phyloP scores from a whole-genome alignment of 192 early-diverging fungal species.

The Coemansia sp. region DNA sequence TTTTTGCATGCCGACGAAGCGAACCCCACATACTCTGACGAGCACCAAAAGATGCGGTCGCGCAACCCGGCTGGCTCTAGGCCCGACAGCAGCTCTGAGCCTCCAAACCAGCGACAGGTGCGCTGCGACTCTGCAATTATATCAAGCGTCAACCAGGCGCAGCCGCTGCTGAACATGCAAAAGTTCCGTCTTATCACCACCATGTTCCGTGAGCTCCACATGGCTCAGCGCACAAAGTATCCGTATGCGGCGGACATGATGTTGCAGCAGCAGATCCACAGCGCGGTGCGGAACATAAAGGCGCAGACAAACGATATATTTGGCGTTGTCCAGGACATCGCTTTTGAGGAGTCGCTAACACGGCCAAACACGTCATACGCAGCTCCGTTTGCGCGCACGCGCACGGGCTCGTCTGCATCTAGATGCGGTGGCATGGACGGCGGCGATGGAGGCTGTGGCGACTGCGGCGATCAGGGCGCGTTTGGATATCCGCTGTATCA shows the following conservation, averaged over 20 bases:
- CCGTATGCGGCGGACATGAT: slow-evolving; percentile 49
- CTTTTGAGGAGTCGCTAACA: slow-evolving; percentile 19
- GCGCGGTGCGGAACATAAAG: slow-evolving; percentile 51
- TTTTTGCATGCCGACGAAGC: slow-evolving; percentile 57
- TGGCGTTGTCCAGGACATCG: slow-evolving; percentile 41
- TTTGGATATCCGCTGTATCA: slow-evolving; percentile 54
- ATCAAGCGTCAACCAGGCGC: slow-evolving; percentile 46
- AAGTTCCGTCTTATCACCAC: slow-evolving; percentile 56
- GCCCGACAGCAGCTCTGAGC: neutral
- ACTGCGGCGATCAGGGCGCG: slow-evolving; percentile 10
- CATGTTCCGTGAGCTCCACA: slow-evolving; percentile 55
- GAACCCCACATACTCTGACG: slow-evolving; percentile 55
- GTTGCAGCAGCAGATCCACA: slow-evolving; percentile 57
- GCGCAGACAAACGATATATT: slow-evolving; percentile 53
- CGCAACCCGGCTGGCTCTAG: slow-evolving; percentile 35
- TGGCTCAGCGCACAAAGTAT: slow-evolving; percentile 55
- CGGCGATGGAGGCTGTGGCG: slow-evolving; percentile 2
- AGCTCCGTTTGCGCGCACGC: slow-evolving; percentile 30
- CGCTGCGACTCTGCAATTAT: slow-evolving; percentile 42
- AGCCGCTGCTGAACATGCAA: slow-evolving; percentile 56
- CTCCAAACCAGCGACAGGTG: neutral
- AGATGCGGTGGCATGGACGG: slow-evolving; percentile 10
- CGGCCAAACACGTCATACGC: slow-evolving; percentile 29
- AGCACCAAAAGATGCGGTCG: slow-evolving; percentile 51
- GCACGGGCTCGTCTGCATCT: slow-evolving; percentile 44